phyloP scores from a whole-genome alignment of 2,329 filamentous ascomycete genomes.

The Aureobasidium melanogenum region DNA sequence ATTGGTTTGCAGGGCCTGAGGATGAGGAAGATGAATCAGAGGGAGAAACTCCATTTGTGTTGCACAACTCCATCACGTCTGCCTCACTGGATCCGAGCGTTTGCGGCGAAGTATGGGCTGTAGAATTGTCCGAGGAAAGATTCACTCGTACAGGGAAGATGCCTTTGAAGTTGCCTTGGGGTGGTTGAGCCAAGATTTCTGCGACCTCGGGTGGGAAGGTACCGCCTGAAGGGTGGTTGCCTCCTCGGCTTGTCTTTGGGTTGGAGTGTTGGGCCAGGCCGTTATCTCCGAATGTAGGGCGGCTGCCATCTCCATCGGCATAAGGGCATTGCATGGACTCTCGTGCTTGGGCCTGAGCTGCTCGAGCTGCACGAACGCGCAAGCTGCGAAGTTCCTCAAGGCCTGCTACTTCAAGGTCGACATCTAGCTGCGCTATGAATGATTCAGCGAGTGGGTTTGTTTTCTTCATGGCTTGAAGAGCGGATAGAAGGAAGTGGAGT shows the following conservation, averaged over 20 bases:
- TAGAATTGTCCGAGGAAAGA: not conserved
- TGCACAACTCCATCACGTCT: not conserved
- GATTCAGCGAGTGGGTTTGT: slow-evolving; percentile 90
- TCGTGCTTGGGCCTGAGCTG: not conserved
- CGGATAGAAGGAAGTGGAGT: slow-evolving; percentile 79
- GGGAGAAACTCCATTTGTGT: not conserved
- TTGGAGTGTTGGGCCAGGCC: slow-evolving; percentile 6
- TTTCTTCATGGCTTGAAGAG: slow-evolving; percentile 81
- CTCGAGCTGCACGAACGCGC: not conserved
- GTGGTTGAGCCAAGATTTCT: not conserved
- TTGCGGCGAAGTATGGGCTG: not conserved
- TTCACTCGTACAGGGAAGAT: slow-evolving; percentile 1
- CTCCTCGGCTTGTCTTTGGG: not conserved
- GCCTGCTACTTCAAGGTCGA: slow-evolving; percentile 73
- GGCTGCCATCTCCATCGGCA: not conserved
- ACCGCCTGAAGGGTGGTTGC: not conserved
- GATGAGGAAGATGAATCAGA: not conserved
- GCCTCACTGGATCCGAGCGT: not conserved
- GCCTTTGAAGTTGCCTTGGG: slow-evolving; percentile 1
- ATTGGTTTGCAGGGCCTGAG: not conserved
- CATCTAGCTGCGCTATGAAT: slow-evolving; percentile 85
- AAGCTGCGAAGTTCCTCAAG: slow-evolving; percentile 31
- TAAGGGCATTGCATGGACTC: not conserved
- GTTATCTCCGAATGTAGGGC: slow-evolving; percentile 3
- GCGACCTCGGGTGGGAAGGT: not conserved